Evolutionary conservation across 306 rosid species (phyloP), one percentile per base, ranked within the genome.

Genomic region (Acacia confusa): DNA sequence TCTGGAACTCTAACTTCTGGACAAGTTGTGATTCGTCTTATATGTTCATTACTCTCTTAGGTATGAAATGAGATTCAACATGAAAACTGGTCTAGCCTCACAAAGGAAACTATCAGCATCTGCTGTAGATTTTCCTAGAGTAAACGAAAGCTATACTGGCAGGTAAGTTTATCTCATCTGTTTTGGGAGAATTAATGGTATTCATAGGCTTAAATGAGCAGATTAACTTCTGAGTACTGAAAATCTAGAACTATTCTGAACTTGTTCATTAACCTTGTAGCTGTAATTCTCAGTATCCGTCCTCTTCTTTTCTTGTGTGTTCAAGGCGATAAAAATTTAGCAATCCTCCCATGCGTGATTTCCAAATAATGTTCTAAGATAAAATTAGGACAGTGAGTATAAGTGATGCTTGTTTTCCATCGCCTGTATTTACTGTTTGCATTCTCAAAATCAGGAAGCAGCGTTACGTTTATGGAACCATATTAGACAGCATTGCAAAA

Each of bases 141-240:
- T 95, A 78, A 95, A 95, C 71, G 99, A 95, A 83, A 84, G 88
- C 88, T 95, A 93, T 90, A 93, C 97, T 6, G 92, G 98, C 78
- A 95, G 99, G 98, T 92, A 87, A 69, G n/a, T 40, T 55, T 74
- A 40, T 36, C 61, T 63, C 83, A 16, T 70, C 2, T 17, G 30
- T 55, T 13, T 65, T 32, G 43, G 80, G 60, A 78, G 70, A 72
- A 27, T 77, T 74, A 66, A 36, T 38, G 32, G 67, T 40, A 50
- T 74, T 41, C 50, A 19, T 28, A 70, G 22, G 75, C 22, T n/a
- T 70, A 10, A 22, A 41, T 43, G 11, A 22, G 19, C 4, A 5
- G 10, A 55, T 27, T 1, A 55, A 19, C 24, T 70, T 20, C 30
- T 25, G 13, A 44, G 25, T 1, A 13, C 41, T 19, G 55, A 41